Base-by-base conservation (phyloP, 495 filamentous ascomycete species). In the Parachaetomium inaequale region DNA sequence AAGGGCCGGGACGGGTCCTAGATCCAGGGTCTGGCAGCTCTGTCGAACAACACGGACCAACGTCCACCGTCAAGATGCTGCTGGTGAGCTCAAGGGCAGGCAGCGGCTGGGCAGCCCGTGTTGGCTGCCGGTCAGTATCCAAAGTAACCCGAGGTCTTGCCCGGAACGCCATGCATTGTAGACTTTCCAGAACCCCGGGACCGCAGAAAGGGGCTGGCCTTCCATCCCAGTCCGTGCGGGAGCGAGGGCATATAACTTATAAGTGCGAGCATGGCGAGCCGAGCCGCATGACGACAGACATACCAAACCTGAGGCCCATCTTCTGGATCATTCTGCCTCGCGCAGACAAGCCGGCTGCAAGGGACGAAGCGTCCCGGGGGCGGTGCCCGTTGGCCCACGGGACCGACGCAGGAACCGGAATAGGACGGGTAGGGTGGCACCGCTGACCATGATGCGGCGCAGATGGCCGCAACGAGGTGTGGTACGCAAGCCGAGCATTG, bases 161-260 rank as follows among this genome's bases (percentile, higher is more conserved):
- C 19, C 40, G 38, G 34, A 50, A 15, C 17, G 26, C 26, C 54
- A 58, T 58, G 45, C 58, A 65, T 65, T 34, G 23, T 51, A 53
- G 25, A 57, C 50, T 55, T 11, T 42, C 53, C 52, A 50, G n/a
- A 26, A 12, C 15, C 2, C n/a, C 25, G 26, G 58, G 38, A 32
- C 47, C n/a, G 32, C 23, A 19, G 26, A 19, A 32, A 12, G n/a
- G 47, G 25, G 8, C 6, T 17, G 23, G 38, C n/a, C 8, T 36
- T 7, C 14, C 14, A 15, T 50, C 25, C 29, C 52, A 19, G 36
- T 34, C 31, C 51, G 38, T 7, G 55, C 15, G 53, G 42, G 14
- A 58, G 58, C 34, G 43, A 15, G 15, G 28, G 58, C 14, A 56
- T 23, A 46, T 10, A 17, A n/a, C 42, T 46, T 55, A 57, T 59